Evolutionary conservation across 768 basidiomycete species (phyloP), one percentile per base, ranked within the genome.

Genomic region (Termitomyces sp.): DNA sequence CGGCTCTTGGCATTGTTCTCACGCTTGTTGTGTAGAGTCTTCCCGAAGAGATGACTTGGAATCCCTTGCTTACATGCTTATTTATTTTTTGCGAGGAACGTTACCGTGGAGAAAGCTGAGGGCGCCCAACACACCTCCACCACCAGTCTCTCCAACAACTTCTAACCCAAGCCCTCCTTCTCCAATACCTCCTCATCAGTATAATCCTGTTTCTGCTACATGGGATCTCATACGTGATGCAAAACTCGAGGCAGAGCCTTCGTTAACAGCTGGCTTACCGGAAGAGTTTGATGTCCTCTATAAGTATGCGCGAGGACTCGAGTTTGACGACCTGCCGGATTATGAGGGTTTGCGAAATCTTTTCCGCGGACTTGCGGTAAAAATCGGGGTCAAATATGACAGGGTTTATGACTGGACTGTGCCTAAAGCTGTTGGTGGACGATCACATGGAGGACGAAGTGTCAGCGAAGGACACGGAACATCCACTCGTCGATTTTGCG

Each of bases 301-400:
- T 69, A 78, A 80, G 44, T 94, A 94, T 71, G 84, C 87, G 21
- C 82, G 92, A 44, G 84, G 83, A 2, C 82, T 95, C 35, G 87
- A 87, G 59, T 94, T 93, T 62, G 90, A 90, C 64, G 92, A 94
- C 72, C 76, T 90, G 40, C 93, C 92, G 10, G 93, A 95, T 69
- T 95, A 94, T 63, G 86, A 84, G 43, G 91, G 91, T 26, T 74
- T 93, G 22, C 78, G 91, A 42, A 80, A 79, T 44, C 78, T 92
- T 44, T 90, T 93, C 68, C 77, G 79, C 15, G 80, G 77, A 3
- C 65, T 87, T 11, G 84, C 79, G 1, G 74, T 72, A 55, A 74
- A 79, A 9, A 68, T 78, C n/a, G 81, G 78, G 1, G 70, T 84
- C 7, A 74, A 75, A 53, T 84, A 82, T 61, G 82, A 84, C 62